Evolutionary conservation across 2,329 filamentous ascomycete genomes (phyloP).

Genomic region (Calycina marina): DNA sequence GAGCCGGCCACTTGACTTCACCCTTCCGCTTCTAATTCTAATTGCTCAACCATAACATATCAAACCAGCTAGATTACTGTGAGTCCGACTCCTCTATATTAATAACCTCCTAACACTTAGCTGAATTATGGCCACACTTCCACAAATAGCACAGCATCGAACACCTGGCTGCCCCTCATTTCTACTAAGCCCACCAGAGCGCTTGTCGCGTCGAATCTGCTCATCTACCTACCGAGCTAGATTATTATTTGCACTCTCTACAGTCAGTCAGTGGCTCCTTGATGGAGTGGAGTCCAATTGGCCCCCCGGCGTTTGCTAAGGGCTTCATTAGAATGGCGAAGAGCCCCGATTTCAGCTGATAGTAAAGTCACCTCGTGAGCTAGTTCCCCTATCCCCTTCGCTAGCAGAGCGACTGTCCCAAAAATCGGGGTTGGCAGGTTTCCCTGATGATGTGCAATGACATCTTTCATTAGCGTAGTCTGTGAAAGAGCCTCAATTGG

Average conservation of each 20-base stretch:
- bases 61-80: not conserved
- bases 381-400: not conserved
- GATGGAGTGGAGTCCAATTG: slow-evolving; percentile 8
- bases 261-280: slow-evolving; percentile 8
- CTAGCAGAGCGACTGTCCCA: not conserved
- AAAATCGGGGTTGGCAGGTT: slow-evolving; percentile 3
- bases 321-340: slow-evolving; percentile 7
- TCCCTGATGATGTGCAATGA: slow-evolving; percentile 3
- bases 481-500: slow-evolving; percentile 6
- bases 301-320: slow-evolving; percentile 9
- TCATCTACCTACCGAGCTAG: not conserved
- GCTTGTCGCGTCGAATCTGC: not conserved
- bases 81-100: not conserved
- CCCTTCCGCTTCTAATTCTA: slow-evolving; percentile 9
- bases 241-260: slow-evolving; percentile 7
- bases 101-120: not conserved
- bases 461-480: slow-evolving; percentile 4
- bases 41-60: not conserved
- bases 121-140: not conserved
- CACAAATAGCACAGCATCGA: not conserved
- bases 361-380: slow-evolving; percentile 1
- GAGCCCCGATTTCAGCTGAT: slow-evolving; percentile 2
- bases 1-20: too few relatives aligned
- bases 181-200: not conserved
- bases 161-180: not conserved